Evolutionary conservation across 2,329 filamentous ascomycete genomes (phyloP), one percentile per base, ranked within the genome.

Genomic region (Nemania abortiva): DNA sequence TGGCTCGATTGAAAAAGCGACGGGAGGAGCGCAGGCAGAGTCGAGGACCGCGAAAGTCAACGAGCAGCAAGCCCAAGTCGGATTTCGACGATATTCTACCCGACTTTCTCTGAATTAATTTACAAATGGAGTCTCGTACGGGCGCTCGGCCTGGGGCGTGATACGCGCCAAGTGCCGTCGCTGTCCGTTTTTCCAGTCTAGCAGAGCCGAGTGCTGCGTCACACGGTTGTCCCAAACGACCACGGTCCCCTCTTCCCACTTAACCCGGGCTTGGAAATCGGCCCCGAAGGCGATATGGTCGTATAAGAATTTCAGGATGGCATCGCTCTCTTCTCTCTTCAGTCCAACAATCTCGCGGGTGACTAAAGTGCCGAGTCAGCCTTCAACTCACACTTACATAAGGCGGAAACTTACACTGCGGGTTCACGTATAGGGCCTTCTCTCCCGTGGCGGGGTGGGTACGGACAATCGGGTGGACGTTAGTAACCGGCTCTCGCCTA

Each of bases 211-310:
- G 79, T 97, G 93, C 73, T 89, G 87, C 10, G 92, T 94, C 0
- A 95, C 88, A 37, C 93, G 86, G 82, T 95, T 96, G 79, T 96
- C 93, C 93, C 93, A 97, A 0, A 95, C 89, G 1, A 96, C 92
- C 0, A 97, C 93, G 0, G 92, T 95, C n/a, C 89, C 87, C 52
- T 89, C 85, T 74, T 89, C 89, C 93, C 93, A 97, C 79, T 91
- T 92, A 58, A 97, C 86, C 27, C 92, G 87, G 5, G 86, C 86
- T 74, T 95, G 92, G 78, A 94, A 88, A 76, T 94, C 92, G 58
- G 90, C 88, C 22, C 90, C 90, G 49, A 88, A 86, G 0, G 90
- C 90, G 61, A 94, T 89, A 75, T 94, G 92, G 76, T 93, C 88
- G 78, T 90, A 94, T 18, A 95, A 81, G 82, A 94, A 94, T 76